These are phyloP conservation scores for Talaromyces sp. DNA, from an alignment of 2,329 filamentous ascomycete genomes.

Conservation along the genomic window DNA sequence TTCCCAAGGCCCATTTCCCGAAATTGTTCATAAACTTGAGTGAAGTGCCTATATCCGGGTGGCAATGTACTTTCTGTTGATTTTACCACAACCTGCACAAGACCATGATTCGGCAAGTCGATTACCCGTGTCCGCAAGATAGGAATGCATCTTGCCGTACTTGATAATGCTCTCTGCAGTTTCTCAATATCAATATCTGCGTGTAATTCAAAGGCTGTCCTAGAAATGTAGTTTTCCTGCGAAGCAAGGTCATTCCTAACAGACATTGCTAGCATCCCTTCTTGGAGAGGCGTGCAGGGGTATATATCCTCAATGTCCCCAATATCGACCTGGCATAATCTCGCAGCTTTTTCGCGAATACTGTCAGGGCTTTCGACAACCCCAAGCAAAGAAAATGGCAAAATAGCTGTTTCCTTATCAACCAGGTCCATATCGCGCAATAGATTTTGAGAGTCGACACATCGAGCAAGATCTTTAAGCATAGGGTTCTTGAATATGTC, in stretches of 20 bases:
- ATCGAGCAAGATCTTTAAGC: constrained; percentile 19
- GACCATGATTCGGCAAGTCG: constrained; percentile 32
- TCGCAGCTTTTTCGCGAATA: not conserved
- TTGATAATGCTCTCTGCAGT: constrained; percentile 1
- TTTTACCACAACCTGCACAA: constrained; percentile 40
- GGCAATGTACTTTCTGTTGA: not conserved
- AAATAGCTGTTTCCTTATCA: not conserved
- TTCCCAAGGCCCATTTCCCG: not conserved
- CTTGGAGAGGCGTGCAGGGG: constrained; percentile 41
- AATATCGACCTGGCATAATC: constrained; percentile 26
- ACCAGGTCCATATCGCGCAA: not conserved
- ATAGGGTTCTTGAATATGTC: constrained; percentile 18
- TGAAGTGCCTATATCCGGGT: not conserved
- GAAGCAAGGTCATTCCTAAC: constrained; percentile 26
- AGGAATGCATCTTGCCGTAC: not conserved
- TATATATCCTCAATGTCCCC: constrained; percentile 38
- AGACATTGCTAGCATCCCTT: constrained; percentile 46
- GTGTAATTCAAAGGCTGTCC: constrained; percentile 1
- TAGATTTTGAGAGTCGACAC: not conserved
- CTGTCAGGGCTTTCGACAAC: not conserved
- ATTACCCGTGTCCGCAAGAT: constrained; percentile 24
- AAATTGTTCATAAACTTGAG: not conserved
- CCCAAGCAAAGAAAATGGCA: constrained; percentile 5
- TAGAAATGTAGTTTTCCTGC: constrained; percentile 5
- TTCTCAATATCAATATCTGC: not conserved